A percentile compares a stretch with the other conserved stretches of the same genome.
phyloP scores from a whole-genome alignment of 2,329 filamentous ascomycete species.

The Aspergillaceae sp. region DNA sequence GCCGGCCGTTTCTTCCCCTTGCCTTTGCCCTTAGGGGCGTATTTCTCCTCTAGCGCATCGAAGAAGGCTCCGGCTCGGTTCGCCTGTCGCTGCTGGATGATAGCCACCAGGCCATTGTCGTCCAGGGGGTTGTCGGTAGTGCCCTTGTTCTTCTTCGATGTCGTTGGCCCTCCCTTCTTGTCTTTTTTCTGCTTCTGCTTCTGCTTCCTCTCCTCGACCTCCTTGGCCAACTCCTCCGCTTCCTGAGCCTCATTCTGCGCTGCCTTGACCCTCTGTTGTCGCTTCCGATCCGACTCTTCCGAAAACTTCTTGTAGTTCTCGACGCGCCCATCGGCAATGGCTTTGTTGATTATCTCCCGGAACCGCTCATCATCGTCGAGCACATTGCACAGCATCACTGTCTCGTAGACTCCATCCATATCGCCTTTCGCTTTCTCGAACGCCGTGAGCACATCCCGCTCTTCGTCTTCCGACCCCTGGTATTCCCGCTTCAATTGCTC shows the following conservation, averaged over 20 bases:
- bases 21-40: constrained; percentile 39
- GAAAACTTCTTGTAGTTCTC: constrained; percentile 60
- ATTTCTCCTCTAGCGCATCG: constrained; percentile 69
- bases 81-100: constrained; percentile 66
- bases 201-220: constrained; percentile 65
- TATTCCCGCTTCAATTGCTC: constrained; percentile 68
- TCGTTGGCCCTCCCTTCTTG: constrained; percentile 10
- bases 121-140: constrained; percentile 29
- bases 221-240: constrained; percentile 65
- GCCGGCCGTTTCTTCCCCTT: constrained; percentile 33
- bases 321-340: constrained; percentile 63
- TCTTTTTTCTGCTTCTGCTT: constrained; percentile 10
- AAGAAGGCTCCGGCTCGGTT: constrained; percentile 56
- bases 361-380: constrained; percentile 80
- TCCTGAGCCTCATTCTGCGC: constrained; percentile 62
- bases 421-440: constrained; percentile 67
- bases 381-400: constrained; percentile 78
- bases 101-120: constrained; percentile 51
- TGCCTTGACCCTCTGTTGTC: constrained; percentile 49
- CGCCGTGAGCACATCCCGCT: constrained; percentile 63
- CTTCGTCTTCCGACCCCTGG: constrained; percentile 79
- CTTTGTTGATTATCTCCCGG: constrained; percentile 67
- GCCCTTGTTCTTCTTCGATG: constrained; percentile 13
- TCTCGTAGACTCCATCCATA: constrained; percentile 68
- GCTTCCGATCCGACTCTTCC: constrained; percentile 61